Evolutionary conservation across 2,329 filamentous ascomycete species (phyloP), one percentile per base, ranked within the genome.

Genomic region (Scleromitrula shiraiana): DNA sequence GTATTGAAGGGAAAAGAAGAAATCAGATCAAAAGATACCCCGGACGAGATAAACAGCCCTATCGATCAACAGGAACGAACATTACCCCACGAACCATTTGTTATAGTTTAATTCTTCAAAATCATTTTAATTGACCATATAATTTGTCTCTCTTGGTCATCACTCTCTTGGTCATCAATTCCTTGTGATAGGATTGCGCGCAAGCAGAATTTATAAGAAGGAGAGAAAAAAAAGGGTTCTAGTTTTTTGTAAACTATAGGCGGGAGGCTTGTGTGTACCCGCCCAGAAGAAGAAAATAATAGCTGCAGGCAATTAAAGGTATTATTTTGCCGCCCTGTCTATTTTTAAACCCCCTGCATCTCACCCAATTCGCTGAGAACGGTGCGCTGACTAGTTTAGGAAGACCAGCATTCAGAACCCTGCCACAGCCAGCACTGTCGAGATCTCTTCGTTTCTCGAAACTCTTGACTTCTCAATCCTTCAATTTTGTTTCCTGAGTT

Each of bases 321-420:
- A n/a, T n/a, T n/a, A 8, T 41, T 42, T 42, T 47, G 35, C 29
- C 45, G 43, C 45, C 37, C 23, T 42, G 38, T 47, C 38, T 47
- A 47, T 47, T 47, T 47, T 29, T 47, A 47, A 27, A 12, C 19
- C 37, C 44, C 45, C 30, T 47, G 45, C 45, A 47, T 36, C 27
- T 47, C 35, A 20, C 45, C 36, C 41, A 44, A 41, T 44, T 50
- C 40, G 40, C 32, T 49, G 46, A 38, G 41, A 44, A 37, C 41
- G 46, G 32, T 44, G 40, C 46, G 41, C 41, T 49, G 46, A 49
- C 46, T 43, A 49, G 46, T 43, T 47, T 35, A 24, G 20, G 35
- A 36, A 46, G 29, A 41, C 27, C 29, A 41, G 23, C 35, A 33
- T 38, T 33, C 36, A 46, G 27, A 33, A 36, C 45, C 45, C 45